Percentiles rank a stretch among this genome's conserved stretches.
Evolutionary conservation across 2,329 filamentous ascomycete genomes (phyloP).

Genomic region (Claviceps cyperi): DNA sequence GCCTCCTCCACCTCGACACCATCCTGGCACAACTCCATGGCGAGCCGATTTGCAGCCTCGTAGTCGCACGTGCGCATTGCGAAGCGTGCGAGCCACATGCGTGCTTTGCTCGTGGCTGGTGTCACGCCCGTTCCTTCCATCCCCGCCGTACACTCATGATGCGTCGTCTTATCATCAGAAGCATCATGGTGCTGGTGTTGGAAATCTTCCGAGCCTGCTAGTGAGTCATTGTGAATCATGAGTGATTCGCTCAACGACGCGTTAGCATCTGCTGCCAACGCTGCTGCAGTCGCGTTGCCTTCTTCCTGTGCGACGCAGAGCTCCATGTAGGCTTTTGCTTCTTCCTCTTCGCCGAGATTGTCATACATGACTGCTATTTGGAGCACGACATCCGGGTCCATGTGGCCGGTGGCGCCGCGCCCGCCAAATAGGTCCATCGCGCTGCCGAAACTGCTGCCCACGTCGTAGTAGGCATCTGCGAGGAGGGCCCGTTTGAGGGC

Average conservation of each 20-base stretch:
- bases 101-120: conserved; percentile 76
- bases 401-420: conserved; percentile 38
- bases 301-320: conserved; percentile 87
- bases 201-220: conserved; percentile 22
- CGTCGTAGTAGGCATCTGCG: conserved; percentile 74
- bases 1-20: conserved; percentile 95
- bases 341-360: conserved; percentile 57
- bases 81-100: conserved; percentile 82
- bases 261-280: conserved; percentile 24
- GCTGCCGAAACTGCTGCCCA: conserved; percentile 39
- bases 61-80: conserved; percentile 67
- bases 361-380: conserved; percentile 88
- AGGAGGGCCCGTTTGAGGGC: conserved; percentile 84
- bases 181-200: conserved; percentile 15
- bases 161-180: conserved; percentile 9
- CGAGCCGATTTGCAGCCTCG: conserved; percentile 60
- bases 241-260: conserved; percentile 30
- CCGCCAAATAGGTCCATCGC: conserved; percentile 31
- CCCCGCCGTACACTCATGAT: conserved; percentile 8
- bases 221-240: conserved; percentile 41
- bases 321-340: conserved; percentile 91
- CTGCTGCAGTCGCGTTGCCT: conserved; percentile 35
- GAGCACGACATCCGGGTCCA: conserved; percentile 82
- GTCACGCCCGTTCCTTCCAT: conserved; percentile 67
- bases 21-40: conserved; percentile 86